Evolutionary conservation across 345 rosid species (phyloP), one percentile per base, ranked within the genome.

Genomic region (Hirschfeldia incana): DNA sequence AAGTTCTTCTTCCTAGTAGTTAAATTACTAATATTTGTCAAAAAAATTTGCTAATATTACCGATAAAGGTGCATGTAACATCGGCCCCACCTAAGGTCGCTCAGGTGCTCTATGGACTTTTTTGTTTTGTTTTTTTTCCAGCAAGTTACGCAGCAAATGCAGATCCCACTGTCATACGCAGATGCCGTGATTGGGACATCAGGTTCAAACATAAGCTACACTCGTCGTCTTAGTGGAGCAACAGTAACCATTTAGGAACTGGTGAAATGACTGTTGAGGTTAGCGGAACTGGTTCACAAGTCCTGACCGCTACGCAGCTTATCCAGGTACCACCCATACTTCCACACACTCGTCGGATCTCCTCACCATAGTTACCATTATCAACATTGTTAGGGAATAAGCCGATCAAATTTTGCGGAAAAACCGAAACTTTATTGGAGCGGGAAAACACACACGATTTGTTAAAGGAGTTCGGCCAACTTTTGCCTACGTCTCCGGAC

Each of bases 221-320:
- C 94, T n/a, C n/a, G 99, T 30, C 98, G 98, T 69, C 88, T 89
- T 69, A 96, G 98, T 82, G 99, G 99, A 64, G 97, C 99, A 73
- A 91, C 98, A 65, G 94, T 93, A 60, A 96, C 97, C 8, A 91
- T 93, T 78, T 98, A 96, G 75, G 98, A 96, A 88, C 98, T 76
- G 94, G 91, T 70, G 99, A 94, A 82, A 96, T 96, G 99, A 96
- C 98, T 0, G 97, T 96, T 33, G 99, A 96, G 82, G 93, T 96
- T 75, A 96, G 99, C 76, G 99, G 98, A 81, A 85, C 95, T 81
- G 95, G 94, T 73, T 88, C 93, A 12, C 94, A 93, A 85, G 99
- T 91, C 64, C 99, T 93, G 86, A 87, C 93, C n/a, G 98, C 99
- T 69, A 91, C 89, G 90, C 99, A 96, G 81, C 85, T 93, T 60